Evolutionary conservation across 495 filamentous ascomycete species (phyloP), one percentile per base, ranked within the genome.

Genomic region (Xylaria flabelliformis): DNA sequence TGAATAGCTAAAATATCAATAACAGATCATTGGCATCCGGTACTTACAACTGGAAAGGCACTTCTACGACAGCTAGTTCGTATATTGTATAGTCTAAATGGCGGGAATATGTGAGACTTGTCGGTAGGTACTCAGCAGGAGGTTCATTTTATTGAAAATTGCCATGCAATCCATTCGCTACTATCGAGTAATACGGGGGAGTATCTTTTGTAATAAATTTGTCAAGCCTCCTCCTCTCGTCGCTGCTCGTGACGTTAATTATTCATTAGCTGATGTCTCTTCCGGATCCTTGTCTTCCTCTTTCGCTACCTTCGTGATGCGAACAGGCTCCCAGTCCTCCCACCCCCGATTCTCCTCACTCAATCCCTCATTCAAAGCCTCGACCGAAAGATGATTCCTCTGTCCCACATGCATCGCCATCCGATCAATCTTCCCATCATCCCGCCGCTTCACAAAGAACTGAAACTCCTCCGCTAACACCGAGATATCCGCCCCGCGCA

Each of bases 301-400:
- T 1, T 46, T 5, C 42, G 12, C 13, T 17, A 17, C 29, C 29
- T 59, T 59, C 2, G 55, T 59, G 13, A 59, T 59, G 2, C 24
- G 15, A 15, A 59, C 17, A 19, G 55, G 55, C 55, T 59, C 24
- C 55, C 55, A 59, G 1, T 32, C 55, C 29, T 59, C 55, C 55
- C 55, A 59, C 29, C 55, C 55, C 3, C 29, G 2, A 29, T 59
- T 15, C 4, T 59, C 29, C 7, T 59, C 13, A 34, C 9, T 6
- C 55, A 59, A 59, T 59, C 26, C 10, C 4, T 29, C 55, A 21
- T 59, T 59, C 55, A 59, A 34, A 53, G n/a, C n/a, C 50, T 53
- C 50, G 1, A 19, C 50, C 19, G 50, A 53, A 19, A 53, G 21
- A 6, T 53, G 50, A 8, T 26, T 26, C 50, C 55, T 13, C 26